phyloP scores from a whole-genome alignment of 257 asterid genomes.

The Nicotiana noctiflora region DNA sequence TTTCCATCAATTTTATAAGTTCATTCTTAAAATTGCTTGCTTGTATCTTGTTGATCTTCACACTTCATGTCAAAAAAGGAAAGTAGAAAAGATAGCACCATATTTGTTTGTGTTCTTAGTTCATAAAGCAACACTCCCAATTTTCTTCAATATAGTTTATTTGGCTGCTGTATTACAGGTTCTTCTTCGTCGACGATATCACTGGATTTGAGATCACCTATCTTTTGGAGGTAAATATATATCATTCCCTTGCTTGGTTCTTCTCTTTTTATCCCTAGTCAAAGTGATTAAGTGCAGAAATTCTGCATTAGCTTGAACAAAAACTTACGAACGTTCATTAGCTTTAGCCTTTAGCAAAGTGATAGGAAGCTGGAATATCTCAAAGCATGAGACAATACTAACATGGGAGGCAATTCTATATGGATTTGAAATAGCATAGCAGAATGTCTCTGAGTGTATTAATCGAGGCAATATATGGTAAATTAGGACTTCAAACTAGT shows the following conservation, averaged over 20 bases:
- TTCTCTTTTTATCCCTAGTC: background rate
- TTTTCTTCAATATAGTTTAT: background rate
- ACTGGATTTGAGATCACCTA: slow-evolving; percentile 92
- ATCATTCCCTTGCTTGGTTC: background rate
- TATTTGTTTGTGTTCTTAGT: background rate
- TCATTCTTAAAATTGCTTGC: background rate
- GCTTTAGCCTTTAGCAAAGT: background rate
- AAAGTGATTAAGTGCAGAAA: background rate
- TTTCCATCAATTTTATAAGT: background rate
- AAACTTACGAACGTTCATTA: background rate
- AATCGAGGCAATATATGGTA: background rate
- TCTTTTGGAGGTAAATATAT: slow-evolving; percentile 67
- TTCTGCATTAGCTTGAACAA: background rate
- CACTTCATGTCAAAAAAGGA: background rate
- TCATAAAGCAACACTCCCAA: background rate
- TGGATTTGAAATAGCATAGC: background rate
- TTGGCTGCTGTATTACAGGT: slow-evolving; percentile 34
- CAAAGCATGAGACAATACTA: background rate
- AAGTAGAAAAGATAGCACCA: background rate
- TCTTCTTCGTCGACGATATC: slow-evolving; percentile 91
- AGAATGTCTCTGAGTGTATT: background rate
- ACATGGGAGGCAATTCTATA: background rate
- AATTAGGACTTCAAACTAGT: background rate
- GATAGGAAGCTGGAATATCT: background rate
- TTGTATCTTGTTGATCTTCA: background rate